Evolutionary conservation across 441 rosid genomes (phyloP).

Genomic region (Eruca vesicaria): DNA sequence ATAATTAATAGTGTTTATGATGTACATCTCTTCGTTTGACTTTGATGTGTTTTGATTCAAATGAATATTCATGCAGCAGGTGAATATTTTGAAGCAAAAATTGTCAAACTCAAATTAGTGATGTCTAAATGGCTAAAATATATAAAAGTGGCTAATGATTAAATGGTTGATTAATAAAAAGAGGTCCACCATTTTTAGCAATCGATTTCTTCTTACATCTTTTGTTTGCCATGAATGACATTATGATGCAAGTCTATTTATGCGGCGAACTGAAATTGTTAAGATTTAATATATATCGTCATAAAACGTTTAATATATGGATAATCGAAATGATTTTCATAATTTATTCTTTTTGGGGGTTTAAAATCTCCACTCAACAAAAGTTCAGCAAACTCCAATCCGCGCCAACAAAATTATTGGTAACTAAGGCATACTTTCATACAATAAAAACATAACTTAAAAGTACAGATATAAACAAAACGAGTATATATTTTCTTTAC

Average conservation of each 20-base stretch:
- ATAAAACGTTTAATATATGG: not conserved
- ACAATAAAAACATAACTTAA: not conserved
- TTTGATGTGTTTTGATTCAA: not conserved
- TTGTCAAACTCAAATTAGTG: constrained; percentile 21
- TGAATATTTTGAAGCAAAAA: not conserved
- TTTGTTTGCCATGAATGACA: constrained; percentile 34
- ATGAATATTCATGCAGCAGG: not conserved
- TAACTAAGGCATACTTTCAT: constrained; percentile 3
- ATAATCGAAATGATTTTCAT: not conserved
- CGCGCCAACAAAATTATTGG: not conserved
- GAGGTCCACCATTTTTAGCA: constrained; percentile 30
- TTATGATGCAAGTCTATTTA: constrained; percentile 30
- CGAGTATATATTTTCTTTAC: not conserved
- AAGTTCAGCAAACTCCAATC: not conserved
- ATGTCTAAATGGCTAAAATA: not conserved
- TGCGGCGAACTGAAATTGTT: constrained; percentile 33
- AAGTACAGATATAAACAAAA: constrained; percentile 3
- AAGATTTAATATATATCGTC: constrained; percentile 17
- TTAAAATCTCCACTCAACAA: not conserved
- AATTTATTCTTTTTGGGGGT: not conserved
- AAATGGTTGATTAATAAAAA: constrained; percentile 17
- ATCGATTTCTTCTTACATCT: constrained; percentile 23
- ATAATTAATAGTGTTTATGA: constrained; percentile 14
- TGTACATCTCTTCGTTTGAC: constrained; percentile 5
- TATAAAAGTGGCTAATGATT: constrained; percentile 21